Base-by-base conservation (phyloP, 352 stramenopile species). In the Phytophthora pinifolia region DNA sequence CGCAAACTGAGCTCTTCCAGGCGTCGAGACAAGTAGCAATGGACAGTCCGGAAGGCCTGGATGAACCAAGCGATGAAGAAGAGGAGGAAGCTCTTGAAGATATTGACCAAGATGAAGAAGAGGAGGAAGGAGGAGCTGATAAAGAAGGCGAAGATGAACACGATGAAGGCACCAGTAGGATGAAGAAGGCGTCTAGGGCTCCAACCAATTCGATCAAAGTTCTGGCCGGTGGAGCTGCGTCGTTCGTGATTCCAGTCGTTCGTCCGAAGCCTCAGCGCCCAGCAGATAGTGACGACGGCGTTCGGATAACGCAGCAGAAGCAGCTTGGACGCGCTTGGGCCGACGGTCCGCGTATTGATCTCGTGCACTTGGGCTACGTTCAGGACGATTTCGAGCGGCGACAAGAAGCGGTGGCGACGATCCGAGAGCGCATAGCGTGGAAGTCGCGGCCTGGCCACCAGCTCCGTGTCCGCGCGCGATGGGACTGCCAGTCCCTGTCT, bases 341-440 rank as follows among this genome's bases (percentile, higher is more conserved):
- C 9, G 70, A 83, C 30, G 83, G 83, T 4, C 83, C 79, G 22
- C 65, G 56, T 9, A 75, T 92, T 29, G 83, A 92, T 44, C 45
- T 86, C 44, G 62, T 79, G n/a, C 76, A 92, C 49, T 76, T 84
- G 48, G 70, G 69, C 34, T 92, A 84, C 53, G 77, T 86, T 2
- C 74, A 86, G 15, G 65, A 80, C 15, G 82, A 92, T 48, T 92
- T 77, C 45, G 70, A 67, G 13, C 67, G 79, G 2, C 74, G 80
- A 4, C 68, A 83, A 53, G 70, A 74, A 22, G 80, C 78, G 1
- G 80, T 91, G 8, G 66, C 57, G 1, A 70, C 72, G 37, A 59
- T 92, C 6, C 78, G 83, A 32, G 68, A 83, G 22, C 74, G 78
- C 5, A 79, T 91, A 55, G 38, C 54, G 1, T 59, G 70, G 36